Base-by-base conservation (phyloP, 2,329 filamentous ascomycete species). In the Phyllosticta capitalensis region DNA sequence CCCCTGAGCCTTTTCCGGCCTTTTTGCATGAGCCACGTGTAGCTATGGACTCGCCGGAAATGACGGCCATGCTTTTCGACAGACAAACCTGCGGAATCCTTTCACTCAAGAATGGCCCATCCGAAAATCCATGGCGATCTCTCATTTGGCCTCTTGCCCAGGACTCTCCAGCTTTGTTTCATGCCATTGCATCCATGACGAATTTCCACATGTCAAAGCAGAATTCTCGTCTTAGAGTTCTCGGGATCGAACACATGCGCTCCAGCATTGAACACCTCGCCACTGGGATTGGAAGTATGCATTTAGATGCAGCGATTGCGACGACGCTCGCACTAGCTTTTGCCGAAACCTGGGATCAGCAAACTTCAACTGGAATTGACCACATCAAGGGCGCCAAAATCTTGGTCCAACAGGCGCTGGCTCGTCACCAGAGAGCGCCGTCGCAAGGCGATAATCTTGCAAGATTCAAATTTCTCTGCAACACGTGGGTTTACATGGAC, bases 401-500 rank as follows among this genome's bases (percentile, higher is more conserved):
- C 17, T 70, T 89, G 56, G 81, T 89, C 58, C 79, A 82, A 56
- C 80, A 82, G 65, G 82, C 83, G 4, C 70, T 88, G 22, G 71
- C 74, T 59, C 71, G 78, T 65, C 76, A 81, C 67, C 71, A 73
- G 63, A 69, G 68, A 30, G 65, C 67, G 9, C 72, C 76, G 49
- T 65, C 74, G 55, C 68, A 71, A 21, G 55, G 55, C 10, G 69
- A 76, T 22, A 79, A 83, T 52, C 68, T 82, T 12, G 73, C 77
- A 48, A 75, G 84, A 7, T 73, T 89, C 22, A 82, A 82, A 59
- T 89, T 89, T 65, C 74, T 89, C 19, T 86, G 84, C 72, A 88
- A 88, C 66, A 83, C 83, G 3, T 89, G 84, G 83, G 79, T 88
- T 7, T 89, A 89, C 66, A 86, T 88, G 80, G 85, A 88, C 67